A percentile compares a stretch with the other conserved stretches of the same genome.
These are phyloP conservation scores for Termitomyces sp. DNA, from an alignment of 768 basidiomycete species.

Conservation along the genomic window DNA sequence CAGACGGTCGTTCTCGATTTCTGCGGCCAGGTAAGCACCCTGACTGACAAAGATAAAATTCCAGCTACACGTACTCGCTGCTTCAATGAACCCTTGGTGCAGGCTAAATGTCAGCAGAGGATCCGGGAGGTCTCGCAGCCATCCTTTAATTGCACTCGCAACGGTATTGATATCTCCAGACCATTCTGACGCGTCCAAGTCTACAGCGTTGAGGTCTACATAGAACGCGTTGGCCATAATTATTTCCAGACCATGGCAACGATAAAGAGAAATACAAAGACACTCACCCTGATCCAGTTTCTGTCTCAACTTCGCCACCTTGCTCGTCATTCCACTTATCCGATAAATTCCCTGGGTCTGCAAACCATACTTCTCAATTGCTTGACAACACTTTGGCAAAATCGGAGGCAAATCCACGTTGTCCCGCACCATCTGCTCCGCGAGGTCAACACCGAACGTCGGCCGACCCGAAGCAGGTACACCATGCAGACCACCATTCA, in stretches of 20 bases:
- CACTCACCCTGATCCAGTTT: conserved; percentile 79
- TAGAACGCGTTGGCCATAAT: not conserved
- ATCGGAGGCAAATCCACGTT: conserved; percentile 86
- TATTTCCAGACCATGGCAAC: not conserved
- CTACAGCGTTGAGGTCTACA: conserved; percentile 78
- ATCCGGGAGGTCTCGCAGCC: conserved; percentile 95
- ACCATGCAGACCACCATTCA: conserved; percentile 49
- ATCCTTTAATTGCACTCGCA: conserved; percentile 90
- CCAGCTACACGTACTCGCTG: conserved; percentile 53
- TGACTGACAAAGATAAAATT: conserved; percentile 1
- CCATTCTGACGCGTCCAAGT: conserved; percentile 89
- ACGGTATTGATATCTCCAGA: conserved; percentile 94
- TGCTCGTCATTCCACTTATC: conserved; percentile 86
- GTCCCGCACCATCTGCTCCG: conserved; percentile 92
- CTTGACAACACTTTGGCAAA: conserved; percentile 83
- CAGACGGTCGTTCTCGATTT: conserved; percentile 90
- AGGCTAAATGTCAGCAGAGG: conserved; percentile 81
- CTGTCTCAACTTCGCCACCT: conserved; percentile 79
- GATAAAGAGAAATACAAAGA: conserved; percentile 3
- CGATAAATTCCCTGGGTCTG: conserved; percentile 88
- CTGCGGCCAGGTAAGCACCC: conserved; percentile 32
- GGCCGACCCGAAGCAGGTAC: conserved; percentile 54
- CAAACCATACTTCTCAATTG: conserved; percentile 90
- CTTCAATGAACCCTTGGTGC: conserved; percentile 93
- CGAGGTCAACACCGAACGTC: conserved; percentile 92